Evolutionary conservation across 805 yeast species (phyloP).

Genomic region (Sungouiozyma intestinalis): DNA sequence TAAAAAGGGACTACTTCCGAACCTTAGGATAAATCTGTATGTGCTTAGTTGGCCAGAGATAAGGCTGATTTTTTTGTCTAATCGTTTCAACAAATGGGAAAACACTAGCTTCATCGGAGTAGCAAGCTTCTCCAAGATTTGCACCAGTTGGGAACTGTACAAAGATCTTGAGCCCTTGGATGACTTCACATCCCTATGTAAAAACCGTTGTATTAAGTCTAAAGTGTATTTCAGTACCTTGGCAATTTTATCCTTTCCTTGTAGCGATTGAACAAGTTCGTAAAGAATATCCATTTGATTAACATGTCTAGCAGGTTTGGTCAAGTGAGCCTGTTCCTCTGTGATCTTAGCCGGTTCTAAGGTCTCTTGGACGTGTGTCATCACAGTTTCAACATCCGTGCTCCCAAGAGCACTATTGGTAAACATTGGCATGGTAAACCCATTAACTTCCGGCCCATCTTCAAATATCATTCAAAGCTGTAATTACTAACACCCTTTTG

Average conservation of each 20-base stretch:
- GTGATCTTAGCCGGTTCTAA: not conserved
- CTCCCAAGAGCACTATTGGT: not conserved
- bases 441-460: not conserved
- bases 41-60: constrained; percentile 35
- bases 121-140: not conserved
- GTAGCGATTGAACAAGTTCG: constrained; percentile 2
- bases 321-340: not conserved
- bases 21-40: constrained; percentile 54
- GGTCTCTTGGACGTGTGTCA: not conserved
- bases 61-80: constrained; percentile 26
- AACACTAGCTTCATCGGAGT: not conserved
- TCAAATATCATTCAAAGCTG: not conserved
- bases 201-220: constrained; percentile 34
- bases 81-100: not conserved
- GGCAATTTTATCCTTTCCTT: constrained; percentile 65
- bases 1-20: constrained; percentile 62
- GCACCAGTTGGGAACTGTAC: not conserved
- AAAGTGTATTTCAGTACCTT: constrained; percentile 52
- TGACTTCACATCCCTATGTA: not conserved
- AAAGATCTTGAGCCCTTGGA: not conserved
- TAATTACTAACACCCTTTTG: not conserved
- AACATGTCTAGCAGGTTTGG: too few species aligned
- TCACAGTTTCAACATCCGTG: too few species aligned
- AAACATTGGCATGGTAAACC: not conserved
- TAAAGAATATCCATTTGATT: not conserved